A percentile compares a stretch with the other conserved stretches of the same genome.
Conservation (phyloP, 2,329 filamentous ascomycete genomes). For the Mycosphaerella sp. region DNA sequence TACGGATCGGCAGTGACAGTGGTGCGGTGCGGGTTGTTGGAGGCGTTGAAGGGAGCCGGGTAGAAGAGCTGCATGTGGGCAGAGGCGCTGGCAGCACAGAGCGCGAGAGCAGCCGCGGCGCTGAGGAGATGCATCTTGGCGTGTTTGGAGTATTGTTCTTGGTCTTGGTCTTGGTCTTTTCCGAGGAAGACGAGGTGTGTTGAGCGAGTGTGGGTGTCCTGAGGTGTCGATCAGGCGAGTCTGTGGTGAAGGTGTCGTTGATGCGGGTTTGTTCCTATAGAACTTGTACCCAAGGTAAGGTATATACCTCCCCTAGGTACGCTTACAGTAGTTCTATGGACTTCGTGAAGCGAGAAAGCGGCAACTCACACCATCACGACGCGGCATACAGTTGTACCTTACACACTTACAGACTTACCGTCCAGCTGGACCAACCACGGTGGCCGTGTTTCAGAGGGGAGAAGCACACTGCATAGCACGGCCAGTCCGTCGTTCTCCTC, state of each 20-base stretch:
- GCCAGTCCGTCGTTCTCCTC: constrained; percentile 3
- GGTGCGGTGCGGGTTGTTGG: constrained; percentile 41
- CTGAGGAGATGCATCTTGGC: constrained; percentile 12
- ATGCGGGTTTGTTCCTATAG: not conserved
- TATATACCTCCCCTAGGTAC: too few relatives aligned
- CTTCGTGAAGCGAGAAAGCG: not conserved
- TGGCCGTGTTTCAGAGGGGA: constrained; percentile 8
- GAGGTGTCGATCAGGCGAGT: not conserved
- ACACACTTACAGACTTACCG: not conserved
- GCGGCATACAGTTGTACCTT: too few relatives aligned
- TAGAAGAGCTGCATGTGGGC: constrained; percentile 35
- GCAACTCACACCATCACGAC: not conserved
- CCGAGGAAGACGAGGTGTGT: not conserved
- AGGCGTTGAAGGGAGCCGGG: constrained; percentile 40
- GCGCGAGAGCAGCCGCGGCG: constrained; percentile 8
- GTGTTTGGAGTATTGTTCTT: not conserved
- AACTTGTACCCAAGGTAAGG: too few relatives aligned
- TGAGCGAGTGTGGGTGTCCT: too few relatives aligned
- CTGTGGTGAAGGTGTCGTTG: constrained; percentile 2
- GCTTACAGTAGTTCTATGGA: not conserved
- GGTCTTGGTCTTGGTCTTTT: not conserved
- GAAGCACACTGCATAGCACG: constrained; percentile 1
- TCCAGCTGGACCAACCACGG: not conserved
- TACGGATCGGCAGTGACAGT: constrained; percentile 31
- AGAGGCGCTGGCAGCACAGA: constrained; percentile 1